phyloP scores from a whole-genome alignment of 2,329 filamentous ascomycete genomes.

The Sphaerulina vaccinii region DNA sequence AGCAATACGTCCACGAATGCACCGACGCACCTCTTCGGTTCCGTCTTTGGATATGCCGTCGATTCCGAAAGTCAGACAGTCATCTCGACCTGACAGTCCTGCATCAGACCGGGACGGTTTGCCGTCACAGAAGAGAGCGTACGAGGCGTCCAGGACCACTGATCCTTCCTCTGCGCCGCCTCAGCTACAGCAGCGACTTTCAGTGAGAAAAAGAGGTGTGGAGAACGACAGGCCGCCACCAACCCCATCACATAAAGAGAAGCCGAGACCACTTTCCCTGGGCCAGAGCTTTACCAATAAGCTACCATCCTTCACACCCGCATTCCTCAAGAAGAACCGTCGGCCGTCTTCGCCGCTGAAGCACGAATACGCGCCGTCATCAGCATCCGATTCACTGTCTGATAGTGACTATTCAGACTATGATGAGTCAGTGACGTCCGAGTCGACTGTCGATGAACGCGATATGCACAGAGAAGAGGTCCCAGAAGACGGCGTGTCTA shows the following conservation, averaged over 20 bases:
- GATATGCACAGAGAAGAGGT: slow-evolving; percentile 31
- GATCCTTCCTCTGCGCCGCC: slow-evolving; percentile 37
- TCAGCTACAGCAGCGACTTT: slow-evolving; percentile 36
- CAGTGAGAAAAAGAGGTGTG: slow-evolving; percentile 16
- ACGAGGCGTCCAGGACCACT: slow-evolving; percentile 11
- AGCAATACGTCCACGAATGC: slow-evolving; percentile 38
- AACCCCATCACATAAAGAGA: slow-evolving; percentile 31
- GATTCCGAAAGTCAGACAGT: slow-evolving; percentile 46
- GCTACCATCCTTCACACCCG: slow-evolving; percentile 38
- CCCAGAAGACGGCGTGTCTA: slow-evolving; percentile 28
- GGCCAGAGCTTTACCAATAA: slow-evolving; percentile 30
- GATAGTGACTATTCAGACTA: slow-evolving; percentile 56
- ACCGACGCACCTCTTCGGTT: slow-evolving; percentile 50
- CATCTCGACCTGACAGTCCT: slow-evolving; percentile 40
- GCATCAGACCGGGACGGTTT: slow-evolving; percentile 23
- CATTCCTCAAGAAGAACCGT: slow-evolving; percentile 53
- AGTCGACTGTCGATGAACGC: slow-evolving; percentile 59
- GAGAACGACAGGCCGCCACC: slow-evolving; percentile 31
- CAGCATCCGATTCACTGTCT: slow-evolving; percentile 61
- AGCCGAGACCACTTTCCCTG: slow-evolving; percentile 25
- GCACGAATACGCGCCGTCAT: slow-evolving; percentile 92
- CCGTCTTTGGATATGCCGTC: slow-evolving; percentile 48
- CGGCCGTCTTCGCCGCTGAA: slow-evolving; percentile 90
- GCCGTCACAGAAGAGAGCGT: slow-evolving; percentile 24
- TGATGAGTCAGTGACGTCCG: slow-evolving; percentile 46